A percentile compares a stretch with the other conserved stretches of the same genome.
Conservation (phyloP, 805 yeast species). For the Wickerhamiella alocasiicola region DNA sequence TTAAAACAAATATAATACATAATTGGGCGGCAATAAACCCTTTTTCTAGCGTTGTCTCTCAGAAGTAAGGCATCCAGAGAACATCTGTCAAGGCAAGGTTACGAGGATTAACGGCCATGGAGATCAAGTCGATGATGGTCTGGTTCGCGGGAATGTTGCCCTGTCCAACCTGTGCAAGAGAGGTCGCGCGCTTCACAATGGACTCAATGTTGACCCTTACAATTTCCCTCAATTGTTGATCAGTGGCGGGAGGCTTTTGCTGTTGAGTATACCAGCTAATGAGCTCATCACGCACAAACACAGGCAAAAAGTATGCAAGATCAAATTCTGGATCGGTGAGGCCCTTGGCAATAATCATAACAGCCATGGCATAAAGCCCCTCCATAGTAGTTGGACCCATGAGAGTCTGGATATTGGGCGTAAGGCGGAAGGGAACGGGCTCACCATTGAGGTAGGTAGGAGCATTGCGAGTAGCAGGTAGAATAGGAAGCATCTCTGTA, state of each 20-base stretch:
- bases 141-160: conserved; percentile 69
- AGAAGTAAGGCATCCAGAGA: conserved; percentile 91
- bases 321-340: conserved; percentile 86
- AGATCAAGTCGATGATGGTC: conserved; percentile 75
- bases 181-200: conserved; percentile 64
- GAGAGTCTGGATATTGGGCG: conserved; percentile 87
- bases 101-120: conserved; percentile 91
- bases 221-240: conserved; percentile 71
- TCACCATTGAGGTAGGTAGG: conserved; percentile 88
- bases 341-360: conserved; percentile 77
- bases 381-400: conserved; percentile 92
- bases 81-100: conserved; percentile 85
- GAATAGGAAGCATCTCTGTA: conserved; percentile 77
- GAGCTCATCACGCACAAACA: conserved; percentile 91
- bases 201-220: conserved; percentile 80
- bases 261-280: conserved; percentile 90
- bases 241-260: conserved; percentile 69
- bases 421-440: conserved; percentile 88
- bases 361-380: conserved; percentile 75
- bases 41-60: conserved; percentile 13
- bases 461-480: conserved; percentile 38
- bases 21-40: too few species aligned
- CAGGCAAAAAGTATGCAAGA: conserved; percentile 77
- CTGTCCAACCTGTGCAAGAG: conserved; percentile 54
- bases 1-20: too few species aligned